phyloP scores from a whole-genome alignment of 106 monocot species.

The Phalaenopsis equestris region DNA sequence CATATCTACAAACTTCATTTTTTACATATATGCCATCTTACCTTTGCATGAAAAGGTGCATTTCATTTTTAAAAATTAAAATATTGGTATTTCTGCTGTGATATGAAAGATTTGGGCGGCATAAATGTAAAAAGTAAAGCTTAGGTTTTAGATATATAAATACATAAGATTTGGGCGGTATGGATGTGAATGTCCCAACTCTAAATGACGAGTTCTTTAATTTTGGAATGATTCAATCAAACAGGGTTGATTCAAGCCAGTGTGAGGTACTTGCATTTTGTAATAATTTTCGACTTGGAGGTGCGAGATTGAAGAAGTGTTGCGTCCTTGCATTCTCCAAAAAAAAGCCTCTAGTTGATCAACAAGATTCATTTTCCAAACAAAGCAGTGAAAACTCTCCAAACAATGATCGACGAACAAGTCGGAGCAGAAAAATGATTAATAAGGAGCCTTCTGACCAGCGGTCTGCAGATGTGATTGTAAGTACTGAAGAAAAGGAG shows the following conservation, averaged over 20 bases:
- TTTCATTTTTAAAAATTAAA: too few relatives aligned
- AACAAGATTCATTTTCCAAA: constrained; percentile 14
- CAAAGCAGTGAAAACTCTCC: constrained; percentile 20
- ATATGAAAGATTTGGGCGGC: too few relatives aligned
- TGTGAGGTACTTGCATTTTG: not conserved
- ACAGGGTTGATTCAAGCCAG: constrained; percentile 17
- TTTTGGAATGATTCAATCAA: not conserved
- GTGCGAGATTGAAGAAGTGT: constrained; percentile 19
- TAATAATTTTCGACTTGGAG: constrained; percentile 5
- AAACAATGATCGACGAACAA: constrained; percentile 31
- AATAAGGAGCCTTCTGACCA: constrained; percentile 18
- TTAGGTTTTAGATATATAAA: too few relatives aligned
- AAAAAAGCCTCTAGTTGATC: constrained; percentile 19
- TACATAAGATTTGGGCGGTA: too few relatives aligned
- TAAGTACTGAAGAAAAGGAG: constrained; percentile 7
- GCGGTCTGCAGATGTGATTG: not conserved
- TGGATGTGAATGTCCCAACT: too few relatives aligned
- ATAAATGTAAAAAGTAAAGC: too few relatives aligned
- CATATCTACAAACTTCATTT: too few relatives aligned
- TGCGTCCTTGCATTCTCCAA: constrained; percentile 29
- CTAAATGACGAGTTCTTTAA: too few relatives aligned
- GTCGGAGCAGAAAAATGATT: constrained; percentile 46
- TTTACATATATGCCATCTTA: too few relatives aligned
- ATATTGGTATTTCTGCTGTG: too few relatives aligned
- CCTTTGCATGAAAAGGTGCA: too few relatives aligned